A percentile compares a stretch with the other conserved stretches of the same genome.
These are phyloP conservation scores for Trichoderma koningii DNA, from an alignment of 2,329 filamentous ascomycete genomes.

Conservation along the genomic window DNA sequence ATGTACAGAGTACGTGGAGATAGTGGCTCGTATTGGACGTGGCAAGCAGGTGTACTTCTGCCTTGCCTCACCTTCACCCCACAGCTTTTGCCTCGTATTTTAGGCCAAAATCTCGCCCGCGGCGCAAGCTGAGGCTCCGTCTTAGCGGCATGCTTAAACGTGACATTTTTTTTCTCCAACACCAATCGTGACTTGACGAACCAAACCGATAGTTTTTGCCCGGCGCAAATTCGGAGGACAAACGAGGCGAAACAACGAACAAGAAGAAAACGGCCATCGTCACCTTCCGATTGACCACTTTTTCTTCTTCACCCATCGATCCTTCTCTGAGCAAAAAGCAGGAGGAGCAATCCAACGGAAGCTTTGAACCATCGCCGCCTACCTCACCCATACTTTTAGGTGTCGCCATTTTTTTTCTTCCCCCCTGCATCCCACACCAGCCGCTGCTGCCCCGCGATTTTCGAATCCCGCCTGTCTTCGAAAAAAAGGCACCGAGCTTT, in stretches of 20 bases:
- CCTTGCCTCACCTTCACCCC: neutral
- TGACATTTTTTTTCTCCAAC: conserved; percentile 11
- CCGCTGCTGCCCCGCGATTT: conserved; percentile 36
- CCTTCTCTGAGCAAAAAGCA: conserved; percentile 14
- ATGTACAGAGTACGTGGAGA: too few relatives aligned
- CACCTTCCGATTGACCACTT: neutral
- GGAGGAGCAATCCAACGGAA: conserved; percentile 37
- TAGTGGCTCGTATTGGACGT: neutral
- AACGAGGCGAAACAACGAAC: neutral
- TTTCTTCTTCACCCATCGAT: too few relatives aligned
- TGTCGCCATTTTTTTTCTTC: neutral
- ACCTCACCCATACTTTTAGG: too few relatives aligned
- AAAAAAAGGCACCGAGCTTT: conserved; percentile 8
- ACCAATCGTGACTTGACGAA: neutral
- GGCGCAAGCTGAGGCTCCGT: neutral
- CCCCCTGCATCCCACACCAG: conserved; percentile 27
- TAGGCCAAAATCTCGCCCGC: neutral
- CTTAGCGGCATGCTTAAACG: neutral
- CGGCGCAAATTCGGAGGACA: conserved; percentile 43
- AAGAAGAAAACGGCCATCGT: neutral
- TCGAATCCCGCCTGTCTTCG: conserved; percentile 15
- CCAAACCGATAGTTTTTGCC: conserved; percentile 40
- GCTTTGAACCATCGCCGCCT: conserved; percentile 30
- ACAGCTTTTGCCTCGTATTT: neutral
- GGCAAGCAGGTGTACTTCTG: neutral